Evolutionary conservation across 768 basidiomycete genomes (phyloP).

Genomic region (Lentinula lateritia): DNA sequence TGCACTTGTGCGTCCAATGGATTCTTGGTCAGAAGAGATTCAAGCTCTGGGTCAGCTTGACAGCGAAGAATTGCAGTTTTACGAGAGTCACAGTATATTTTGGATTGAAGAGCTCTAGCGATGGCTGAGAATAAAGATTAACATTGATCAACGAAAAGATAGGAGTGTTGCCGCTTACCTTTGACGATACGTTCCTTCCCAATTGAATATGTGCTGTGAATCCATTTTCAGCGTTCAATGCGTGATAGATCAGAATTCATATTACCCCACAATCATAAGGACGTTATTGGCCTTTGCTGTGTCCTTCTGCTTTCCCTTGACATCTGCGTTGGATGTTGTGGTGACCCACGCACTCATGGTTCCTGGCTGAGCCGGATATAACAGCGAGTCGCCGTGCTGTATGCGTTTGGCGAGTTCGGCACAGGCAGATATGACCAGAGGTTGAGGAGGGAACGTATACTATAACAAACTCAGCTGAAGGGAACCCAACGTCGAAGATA

Average conservation of each 20-base stretch:
- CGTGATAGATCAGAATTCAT: background rate
- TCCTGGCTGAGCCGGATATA: slow-evolving; percentile 22
- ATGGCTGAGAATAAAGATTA: slow-evolving; percentile 49
- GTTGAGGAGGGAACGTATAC: slow-evolving; percentile 95
- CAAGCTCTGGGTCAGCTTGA: slow-evolving; percentile 78
- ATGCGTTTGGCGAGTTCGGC: slow-evolving; percentile 71
- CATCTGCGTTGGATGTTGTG: background rate
- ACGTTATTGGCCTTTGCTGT: slow-evolving; percentile 24
- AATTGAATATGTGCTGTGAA: slow-evolving; percentile 83
- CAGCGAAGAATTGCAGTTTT: slow-evolving; percentile 82
- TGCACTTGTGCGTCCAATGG: slow-evolving; percentile 79
- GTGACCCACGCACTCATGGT: slow-evolving; percentile 48
- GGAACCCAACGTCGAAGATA: background rate
- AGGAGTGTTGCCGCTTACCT: slow-evolving; percentile 38
- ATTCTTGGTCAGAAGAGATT: slow-evolving; percentile 69
- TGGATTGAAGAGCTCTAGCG: slow-evolving; percentile 73
- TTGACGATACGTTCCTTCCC: slow-evolving; percentile 98
- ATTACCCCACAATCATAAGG: slow-evolving; percentile 72
- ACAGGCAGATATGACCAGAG: slow-evolving; percentile 90
- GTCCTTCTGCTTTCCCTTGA: slow-evolving; percentile 28
- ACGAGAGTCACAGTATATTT: slow-evolving; percentile 84
- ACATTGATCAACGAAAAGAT: slow-evolving; percentile 2
- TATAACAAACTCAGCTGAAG: background rate
- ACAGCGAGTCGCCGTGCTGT: slow-evolving; percentile 33
- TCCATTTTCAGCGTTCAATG: background rate